A percentile compares a stretch with the other conserved stretches of the same genome.
Evolutionary conservation across 2,329 filamentous ascomycete genomes (phyloP).

Genomic region (Trichoderma oligosporum): DNA sequence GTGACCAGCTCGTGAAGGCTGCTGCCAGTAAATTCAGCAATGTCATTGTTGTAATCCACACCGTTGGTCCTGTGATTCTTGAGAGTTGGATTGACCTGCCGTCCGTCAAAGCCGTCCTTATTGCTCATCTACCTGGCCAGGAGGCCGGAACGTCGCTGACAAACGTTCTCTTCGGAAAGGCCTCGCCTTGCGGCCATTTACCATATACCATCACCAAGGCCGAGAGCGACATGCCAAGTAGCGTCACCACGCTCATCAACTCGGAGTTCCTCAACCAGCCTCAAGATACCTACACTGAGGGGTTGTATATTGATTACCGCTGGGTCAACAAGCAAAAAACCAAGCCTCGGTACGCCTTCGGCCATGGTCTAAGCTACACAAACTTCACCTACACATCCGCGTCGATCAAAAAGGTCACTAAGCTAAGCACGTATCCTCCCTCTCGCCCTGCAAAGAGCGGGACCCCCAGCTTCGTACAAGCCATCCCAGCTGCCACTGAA

Average conservation of each 20-base stretch:
- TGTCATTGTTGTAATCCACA: conserved; percentile 81
- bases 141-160: conserved; percentile 80
- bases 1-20: conserved; percentile 69
- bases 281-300: conserved; percentile 79
- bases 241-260: conserved; percentile 41
- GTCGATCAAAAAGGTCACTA: conserved; percentile 43
- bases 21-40: conserved; percentile 55
- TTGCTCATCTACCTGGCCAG: conserved; percentile 83
- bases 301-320: conserved; percentile 84
- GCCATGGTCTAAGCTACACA: conserved; percentile 80
- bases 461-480: conserved; percentile 45
- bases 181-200: conserved; percentile 72
- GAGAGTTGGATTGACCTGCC: conserved; percentile 77
- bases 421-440: conserved; percentile 40
- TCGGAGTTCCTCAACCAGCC: conserved; percentile 58
- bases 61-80: conserved; percentile 76
- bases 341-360: conserved; percentile 77
- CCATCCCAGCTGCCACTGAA: conserved; percentile 50
- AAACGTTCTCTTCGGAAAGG: conserved; percentile 73
- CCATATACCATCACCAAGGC: conserved; percentile 82
- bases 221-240: conserved; percentile 66
- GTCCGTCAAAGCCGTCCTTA: conserved; percentile 71
- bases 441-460: conserved; percentile 36
- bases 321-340: conserved; percentile 77
- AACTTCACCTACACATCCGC: conserved; percentile 59